Base-by-base conservation (phyloP, 2,329 filamentous ascomycete species). In the Fusarium circinatum region DNA sequence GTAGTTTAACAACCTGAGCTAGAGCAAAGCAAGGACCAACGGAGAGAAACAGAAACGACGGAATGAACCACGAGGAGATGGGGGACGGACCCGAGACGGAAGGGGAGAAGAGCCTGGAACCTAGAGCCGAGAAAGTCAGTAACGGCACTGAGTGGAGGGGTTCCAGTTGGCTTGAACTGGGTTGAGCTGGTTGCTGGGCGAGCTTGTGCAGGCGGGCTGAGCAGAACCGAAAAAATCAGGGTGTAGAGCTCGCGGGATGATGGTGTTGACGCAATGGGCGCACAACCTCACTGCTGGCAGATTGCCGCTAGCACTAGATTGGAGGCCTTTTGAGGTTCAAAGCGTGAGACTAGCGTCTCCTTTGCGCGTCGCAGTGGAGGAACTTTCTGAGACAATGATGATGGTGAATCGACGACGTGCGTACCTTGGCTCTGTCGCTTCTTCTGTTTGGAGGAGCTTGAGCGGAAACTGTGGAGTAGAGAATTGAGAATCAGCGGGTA, bases 191-290 rank as follows among this genome's bases (percentile, higher is more conserved):
- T 72, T 73, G 69, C 47, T 73, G 73, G 71, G 64, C 59, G 52
- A 66, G 67, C 56, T 63, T 54, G 61, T 57, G 45, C 57, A 70
- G 62, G 45, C 65, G 70, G 62, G 22, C 28, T 17, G 17, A 64
- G 54, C 57, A 68, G 26, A 62, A 48, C 41, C 52, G 22, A 42
- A 41, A 76, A 70, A 67, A 71, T 66, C 68, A 71, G 65, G 68
- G 64, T 68, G 74, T 61, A 68, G 48, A 67, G 71, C 63, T 75
- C 64, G 44, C 55, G 42, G 69, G 72, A 71, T 71, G 65, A 71
- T 74, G 74, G 75, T 79, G 76, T 78, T 78, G 77, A 78, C 77
- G 77, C 77, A 79, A 78, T 78, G 68, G 74, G 70, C 65, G 74
- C 69, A 74, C 72, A 68, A 68, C 59, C 51, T 64, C 63, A 63